Base-by-base conservation (phyloP, 768 basidiomycete species). In the Boletellus emodensis region DNA sequence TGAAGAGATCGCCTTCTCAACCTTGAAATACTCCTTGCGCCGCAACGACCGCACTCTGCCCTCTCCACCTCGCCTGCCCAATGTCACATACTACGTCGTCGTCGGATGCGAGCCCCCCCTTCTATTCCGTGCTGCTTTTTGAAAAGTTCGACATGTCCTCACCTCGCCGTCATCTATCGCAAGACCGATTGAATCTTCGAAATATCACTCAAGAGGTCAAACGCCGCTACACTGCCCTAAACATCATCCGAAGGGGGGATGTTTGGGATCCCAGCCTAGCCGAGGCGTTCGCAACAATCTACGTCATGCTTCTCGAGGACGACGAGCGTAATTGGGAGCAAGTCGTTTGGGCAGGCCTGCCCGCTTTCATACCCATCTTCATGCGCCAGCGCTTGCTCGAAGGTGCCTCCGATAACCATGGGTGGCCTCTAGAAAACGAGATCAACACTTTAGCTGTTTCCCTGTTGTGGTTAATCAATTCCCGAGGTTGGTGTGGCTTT, bases 271-370 rank as follows among this genome's bases (percentile, higher is more conserved):
- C 71, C 26, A 48, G 55, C 14, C 60, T 80, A 9, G 68, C 65
- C 0, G 73, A 78, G 49, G 75, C 74, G 11, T 62, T 85, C 28
- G 78, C 78, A 69, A 73, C 73, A 0, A 73, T 79, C 45, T 82
- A 78, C 58, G 61, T 77, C 33, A 82, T 85, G 79, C 66, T 82
- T 37, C 72, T 82, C 30, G 81, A 84, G 53, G 75, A 80, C 24
- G 76, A 74, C 46, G 73, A 71, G 41, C 74, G 71, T 53, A 82
- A 82, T 58, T 57, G 71, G 35, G 68, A 69, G 44, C 80, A 78
- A 52, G 67, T 82, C 13, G 58, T 70, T 42, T 70, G 72, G 60
- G 76, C 78, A 6, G 70, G 68, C 36, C 60, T 80, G 11, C 70
- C 72, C 3, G 33, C 49, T 0, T 75, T 81, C 49, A 64, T 80